Evolutionary conservation across 495 filamentous ascomycete genomes (phyloP).

Genomic region (Rusavskia elegans): DNA sequence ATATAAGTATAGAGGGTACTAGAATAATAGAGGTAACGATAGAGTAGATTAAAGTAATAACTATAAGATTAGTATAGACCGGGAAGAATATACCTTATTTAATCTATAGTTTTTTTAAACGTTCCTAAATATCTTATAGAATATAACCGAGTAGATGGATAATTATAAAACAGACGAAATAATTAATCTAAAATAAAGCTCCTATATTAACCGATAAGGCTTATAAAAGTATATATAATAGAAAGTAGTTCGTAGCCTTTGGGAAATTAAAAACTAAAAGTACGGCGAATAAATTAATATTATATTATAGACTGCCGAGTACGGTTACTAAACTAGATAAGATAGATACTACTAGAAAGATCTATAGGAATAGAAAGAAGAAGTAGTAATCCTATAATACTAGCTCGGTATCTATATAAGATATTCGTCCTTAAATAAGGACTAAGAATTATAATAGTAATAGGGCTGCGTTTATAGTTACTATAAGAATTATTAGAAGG

Average conservation of each 20-base stretch:
- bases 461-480: background rate
- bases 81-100: background rate
- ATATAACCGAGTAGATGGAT: background rate
- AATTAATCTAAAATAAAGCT: background rate
- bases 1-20: background rate
- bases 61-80: background rate
- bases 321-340: background rate
- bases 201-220: background rate
- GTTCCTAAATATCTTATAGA: background rate
- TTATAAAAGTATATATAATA: constrained; percentile 2
- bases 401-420: background rate
- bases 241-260: constrained; percentile 4
- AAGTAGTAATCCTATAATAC: constrained; percentile 4
- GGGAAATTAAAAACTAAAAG: background rate
- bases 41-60: constrained; percentile 2
- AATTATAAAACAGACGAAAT: background rate
- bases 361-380: constrained; percentile 2
- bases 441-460: background rate
- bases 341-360: constrained; percentile 2
- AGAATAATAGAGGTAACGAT: background rate
- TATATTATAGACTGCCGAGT: background rate
- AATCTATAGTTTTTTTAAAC: background rate
- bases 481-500: background rate
- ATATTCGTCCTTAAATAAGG: background rate
- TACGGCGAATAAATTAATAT: background rate